Percentiles rank a stretch among this genome's conserved stretches.
Conservation (phyloP, 2,329 filamentous ascomycete genomes). For the Fusarium succisae region DNA sequence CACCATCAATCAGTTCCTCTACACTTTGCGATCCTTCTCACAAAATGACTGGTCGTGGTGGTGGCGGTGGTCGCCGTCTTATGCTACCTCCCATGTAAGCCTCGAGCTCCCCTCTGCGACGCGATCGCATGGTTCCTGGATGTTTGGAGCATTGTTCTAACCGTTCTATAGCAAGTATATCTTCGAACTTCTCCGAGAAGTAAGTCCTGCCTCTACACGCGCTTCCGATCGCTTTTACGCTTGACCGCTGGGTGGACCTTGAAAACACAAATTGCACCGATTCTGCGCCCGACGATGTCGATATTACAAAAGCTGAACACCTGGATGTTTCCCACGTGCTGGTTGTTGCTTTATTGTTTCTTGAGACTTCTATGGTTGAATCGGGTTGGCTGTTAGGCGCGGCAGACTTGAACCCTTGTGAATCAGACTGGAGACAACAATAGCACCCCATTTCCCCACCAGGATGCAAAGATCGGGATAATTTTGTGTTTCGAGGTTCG, state of each 20-base stretch:
- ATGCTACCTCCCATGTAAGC: constrained; percentile 65
- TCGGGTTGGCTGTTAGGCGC: neutral
- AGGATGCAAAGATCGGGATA: neutral
- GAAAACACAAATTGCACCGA: constrained; percentile 15
- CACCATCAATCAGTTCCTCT: neutral
- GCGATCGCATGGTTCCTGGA: constrained; percentile 18
- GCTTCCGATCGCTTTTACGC: neutral
- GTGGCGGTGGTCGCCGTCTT: constrained; percentile 68
- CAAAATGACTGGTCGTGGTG: constrained; percentile 67
- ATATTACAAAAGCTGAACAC: neutral
- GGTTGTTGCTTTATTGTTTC: neutral
- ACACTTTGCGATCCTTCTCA: constrained; percentile 11
- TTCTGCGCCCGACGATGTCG: neutral
- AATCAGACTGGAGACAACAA: neutral
- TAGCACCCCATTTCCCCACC: neutral
- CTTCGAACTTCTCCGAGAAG: constrained; percentile 80
- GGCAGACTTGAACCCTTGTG: neutral
- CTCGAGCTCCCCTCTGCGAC: constrained; percentile 21
- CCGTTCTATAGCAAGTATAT: constrained; percentile 54
- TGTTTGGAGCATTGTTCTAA: constrained; percentile 33
- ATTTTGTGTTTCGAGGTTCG: neutral
- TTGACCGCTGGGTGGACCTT: constrained; percentile 26
- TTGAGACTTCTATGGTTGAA: neutral
- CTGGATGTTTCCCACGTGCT: neutral
- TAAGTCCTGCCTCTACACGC: constrained; percentile 42